Conservation (phyloP, 495 filamentous ascomycete species). For the Lophium mytilinum region DNA sequence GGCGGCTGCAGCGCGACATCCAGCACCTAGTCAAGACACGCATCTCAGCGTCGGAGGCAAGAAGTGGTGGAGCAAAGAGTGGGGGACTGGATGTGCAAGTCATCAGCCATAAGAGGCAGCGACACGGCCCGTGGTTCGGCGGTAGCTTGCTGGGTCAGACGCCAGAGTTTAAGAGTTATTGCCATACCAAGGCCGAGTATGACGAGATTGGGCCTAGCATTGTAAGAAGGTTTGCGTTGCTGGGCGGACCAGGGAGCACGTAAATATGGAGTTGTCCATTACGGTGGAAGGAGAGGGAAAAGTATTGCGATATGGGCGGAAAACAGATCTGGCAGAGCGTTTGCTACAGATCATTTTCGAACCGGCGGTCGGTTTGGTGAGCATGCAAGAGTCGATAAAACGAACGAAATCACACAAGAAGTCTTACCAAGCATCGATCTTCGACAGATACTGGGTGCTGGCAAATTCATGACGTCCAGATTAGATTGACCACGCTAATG, state of each 20-base stretch:
- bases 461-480: too few relatives aligned
- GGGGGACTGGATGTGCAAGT: conserved; percentile 93
- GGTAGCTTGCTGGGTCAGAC: conserved; percentile 94
- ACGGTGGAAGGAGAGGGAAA: too few relatives aligned
- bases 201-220: conserved; percentile 93
- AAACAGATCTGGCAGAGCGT: too few relatives aligned
- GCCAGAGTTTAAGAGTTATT: conserved; percentile 97
- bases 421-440: too few relatives aligned
- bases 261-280: conserved; percentile 4
- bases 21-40: conserved; percentile 88
- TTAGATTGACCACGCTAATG: too few relatives aligned
- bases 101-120: conserved; percentile 90
- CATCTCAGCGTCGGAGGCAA: conserved; percentile 82
- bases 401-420: too few relatives aligned
- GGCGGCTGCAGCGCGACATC: conserved; percentile 92
- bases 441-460: too few relatives aligned
- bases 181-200: conserved; percentile 94
- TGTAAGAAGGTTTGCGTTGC: conserved; percentile 86
- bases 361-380: too few relatives aligned
- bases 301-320: too few relatives aligned
- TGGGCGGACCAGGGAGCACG: conserved; percentile 76
- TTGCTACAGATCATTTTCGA: too few relatives aligned
- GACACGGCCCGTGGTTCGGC: conserved; percentile 97
- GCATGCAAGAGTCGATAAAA: too few relatives aligned
- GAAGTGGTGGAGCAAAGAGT: conserved; percentile 70